A percentile compares a stretch with the other conserved stretches of the same genome.
phyloP scores from a whole-genome alignment of 257 asterid species.

The Mentha longifolia region DNA sequence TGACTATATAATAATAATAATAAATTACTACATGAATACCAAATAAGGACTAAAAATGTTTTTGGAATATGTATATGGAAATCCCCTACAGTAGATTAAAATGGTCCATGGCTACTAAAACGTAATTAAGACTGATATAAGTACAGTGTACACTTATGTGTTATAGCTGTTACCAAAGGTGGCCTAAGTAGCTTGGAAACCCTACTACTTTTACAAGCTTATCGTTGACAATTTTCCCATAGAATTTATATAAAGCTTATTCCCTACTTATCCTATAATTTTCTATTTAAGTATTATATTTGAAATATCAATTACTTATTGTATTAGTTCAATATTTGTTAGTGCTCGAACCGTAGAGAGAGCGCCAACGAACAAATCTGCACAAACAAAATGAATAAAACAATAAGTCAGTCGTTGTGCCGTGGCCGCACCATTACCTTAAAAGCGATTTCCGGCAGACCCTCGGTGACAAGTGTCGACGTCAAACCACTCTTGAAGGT shows the following conservation, averaged over 20 bases:
- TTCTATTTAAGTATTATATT: not conserved
- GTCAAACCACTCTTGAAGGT: too few relatives aligned
- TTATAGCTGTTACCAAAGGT: slow-evolving; percentile 7
- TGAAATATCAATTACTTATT: not conserved
- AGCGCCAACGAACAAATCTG: too few relatives aligned
- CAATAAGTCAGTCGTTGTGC: too few relatives aligned
- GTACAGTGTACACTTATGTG: slow-evolving; percentile 14
- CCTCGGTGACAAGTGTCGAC: too few relatives aligned
- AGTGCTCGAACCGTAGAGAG: too few relatives aligned
- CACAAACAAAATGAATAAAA: too few relatives aligned
- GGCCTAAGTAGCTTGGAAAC: not conserved
- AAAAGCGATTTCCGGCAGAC: too few relatives aligned
- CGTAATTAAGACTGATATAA: too few relatives aligned
- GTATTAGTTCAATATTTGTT: too few relatives aligned
- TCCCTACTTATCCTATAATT: not conserved
- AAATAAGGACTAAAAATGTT: not conserved
- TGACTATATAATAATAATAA: not conserved
- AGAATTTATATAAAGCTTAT: not conserved
- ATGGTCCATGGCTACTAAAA: not conserved
- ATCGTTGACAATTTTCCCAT: not conserved
- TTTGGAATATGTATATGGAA: not conserved
- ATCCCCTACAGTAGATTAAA: not conserved
- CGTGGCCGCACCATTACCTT: too few relatives aligned
- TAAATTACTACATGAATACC: not conserved
- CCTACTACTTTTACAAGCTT: not conserved